Conservation (phyloP, 257 asterid species). For the Verbena officinalis region DNA sequence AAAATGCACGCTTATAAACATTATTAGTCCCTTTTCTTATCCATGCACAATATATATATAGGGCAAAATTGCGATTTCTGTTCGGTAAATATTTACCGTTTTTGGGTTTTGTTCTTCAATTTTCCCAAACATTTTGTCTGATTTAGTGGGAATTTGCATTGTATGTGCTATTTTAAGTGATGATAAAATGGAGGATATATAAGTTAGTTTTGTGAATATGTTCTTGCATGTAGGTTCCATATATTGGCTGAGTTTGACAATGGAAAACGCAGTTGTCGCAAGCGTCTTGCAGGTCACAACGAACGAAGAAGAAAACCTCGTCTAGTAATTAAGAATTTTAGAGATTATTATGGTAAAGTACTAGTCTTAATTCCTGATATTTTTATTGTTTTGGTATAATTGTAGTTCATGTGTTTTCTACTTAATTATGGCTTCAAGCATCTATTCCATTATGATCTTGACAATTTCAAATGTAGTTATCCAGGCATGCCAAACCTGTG, state of each 20-base stretch:
- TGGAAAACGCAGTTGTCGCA: slow-evolving; percentile 5
- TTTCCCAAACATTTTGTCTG: too few species aligned
- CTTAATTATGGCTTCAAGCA: too few species aligned
- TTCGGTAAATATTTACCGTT: too few species aligned
- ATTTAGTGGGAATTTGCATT: background rate
- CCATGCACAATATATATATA: background rate
- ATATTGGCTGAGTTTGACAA: slow-evolving; percentile 1
- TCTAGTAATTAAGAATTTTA: background rate
- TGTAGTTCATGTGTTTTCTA: background rate
- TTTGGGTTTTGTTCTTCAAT: too few species aligned
- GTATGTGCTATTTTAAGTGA: too few species aligned
- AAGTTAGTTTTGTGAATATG: background rate
- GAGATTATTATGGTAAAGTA: background rate
- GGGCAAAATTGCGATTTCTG: too few species aligned
- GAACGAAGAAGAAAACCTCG: background rate
- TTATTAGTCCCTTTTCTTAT: background rate
- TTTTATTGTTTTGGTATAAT: background rate
- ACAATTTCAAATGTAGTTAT: too few species aligned
- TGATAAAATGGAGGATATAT: too few species aligned
- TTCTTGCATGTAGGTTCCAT: background rate
- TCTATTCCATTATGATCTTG: too few species aligned
- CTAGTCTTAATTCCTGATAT: background rate
- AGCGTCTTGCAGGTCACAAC: slow-evolving; percentile 2
- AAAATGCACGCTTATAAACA: too few species aligned
- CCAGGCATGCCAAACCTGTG: too few species aligned